These are phyloP conservation scores for Platanthera zijinensis DNA, from an alignment of 106 monocot genomes.

Conservation along the genomic window DNA sequence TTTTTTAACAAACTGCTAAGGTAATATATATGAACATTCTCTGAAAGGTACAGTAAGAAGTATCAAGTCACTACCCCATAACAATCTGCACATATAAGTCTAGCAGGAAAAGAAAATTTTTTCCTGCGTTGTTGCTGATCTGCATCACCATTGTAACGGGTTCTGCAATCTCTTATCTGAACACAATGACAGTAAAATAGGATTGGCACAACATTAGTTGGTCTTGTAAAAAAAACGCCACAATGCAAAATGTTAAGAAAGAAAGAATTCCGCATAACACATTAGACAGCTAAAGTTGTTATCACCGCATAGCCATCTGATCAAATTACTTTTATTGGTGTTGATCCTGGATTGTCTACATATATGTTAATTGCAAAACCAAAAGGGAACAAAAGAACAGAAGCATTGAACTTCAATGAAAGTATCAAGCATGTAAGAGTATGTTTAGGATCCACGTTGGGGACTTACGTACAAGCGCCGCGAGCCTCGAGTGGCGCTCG, in stretches of 20 bases:
- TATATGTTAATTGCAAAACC: too few species aligned
- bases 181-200: slow-evolving; percentile 5
- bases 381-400: too few species aligned
- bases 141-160: slow-evolving; percentile 89
- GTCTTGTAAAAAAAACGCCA: not conserved
- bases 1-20: not conserved
- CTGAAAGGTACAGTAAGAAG: not conserved
- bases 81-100: slow-evolving; percentile 94
- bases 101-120: slow-evolving; percentile 89
- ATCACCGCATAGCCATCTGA: not conserved
- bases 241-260: not conserved
- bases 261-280: not conserved
- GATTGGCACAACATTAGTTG: not conserved
- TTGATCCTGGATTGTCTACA: too few species aligned
- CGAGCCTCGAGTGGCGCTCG: too few species aligned
- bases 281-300: slow-evolving; percentile 1
- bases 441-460: too few species aligned
- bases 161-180: slow-evolving; percentile 85
- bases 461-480: too few species aligned
- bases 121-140: slow-evolving; percentile 81
- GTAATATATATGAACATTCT: not conserved
- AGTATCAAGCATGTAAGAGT: too few species aligned
- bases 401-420: too few species aligned
- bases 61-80: slow-evolving; percentile 54
- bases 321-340: not conserved